Conservation (phyloP, 2,329 filamentous ascomycete genomes). For the Cryoendolithus antarcticus region DNA sequence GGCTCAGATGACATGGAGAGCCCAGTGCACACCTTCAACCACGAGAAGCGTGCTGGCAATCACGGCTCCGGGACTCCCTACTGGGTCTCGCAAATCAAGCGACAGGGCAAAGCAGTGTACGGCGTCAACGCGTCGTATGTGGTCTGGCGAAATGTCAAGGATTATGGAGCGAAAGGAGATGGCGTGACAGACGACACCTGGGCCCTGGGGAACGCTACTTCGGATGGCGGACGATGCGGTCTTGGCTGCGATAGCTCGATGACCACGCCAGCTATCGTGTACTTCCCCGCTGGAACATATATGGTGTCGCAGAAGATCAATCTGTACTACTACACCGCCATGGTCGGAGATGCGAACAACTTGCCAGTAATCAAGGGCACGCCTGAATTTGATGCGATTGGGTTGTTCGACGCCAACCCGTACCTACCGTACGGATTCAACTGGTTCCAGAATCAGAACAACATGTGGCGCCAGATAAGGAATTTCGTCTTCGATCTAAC, state of each 20-base stretch:
- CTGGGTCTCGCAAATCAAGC: slow-evolving; percentile 31
- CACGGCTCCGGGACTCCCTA: slow-evolving; percentile 21
- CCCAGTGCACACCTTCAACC: slow-evolving; percentile 10
- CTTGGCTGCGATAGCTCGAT: slow-evolving; percentile 65
- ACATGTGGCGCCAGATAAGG: slow-evolving; percentile 45
- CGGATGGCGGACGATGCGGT: slow-evolving; percentile 19
- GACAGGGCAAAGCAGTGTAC: slow-evolving; percentile 29
- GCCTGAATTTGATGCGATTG: slow-evolving; percentile 20
- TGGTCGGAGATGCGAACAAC: slow-evolving; percentile 66
- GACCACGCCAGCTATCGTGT: slow-evolving; percentile 69
- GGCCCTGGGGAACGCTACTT: slow-evolving; percentile 24
- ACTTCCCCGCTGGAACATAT: slow-evolving; percentile 84
- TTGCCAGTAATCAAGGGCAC: slow-evolving; percentile 46
- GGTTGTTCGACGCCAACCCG: slow-evolving; percentile 20
- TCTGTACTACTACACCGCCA: slow-evolving; percentile 86
- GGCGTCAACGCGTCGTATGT: slow-evolving; percentile 26
- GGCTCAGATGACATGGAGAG: slow-evolving; percentile 2
- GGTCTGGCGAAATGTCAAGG: slow-evolving; percentile 37
- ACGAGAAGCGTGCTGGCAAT: slow-evolving; percentile 11
- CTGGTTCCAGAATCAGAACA: slow-evolving; percentile 25
- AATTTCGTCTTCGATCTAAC: slow-evolving; percentile 45
- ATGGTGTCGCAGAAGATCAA: slow-evolving; percentile 65
- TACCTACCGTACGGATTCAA: slow-evolving; percentile 21
- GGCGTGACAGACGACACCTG: slow-evolving; percentile 72
- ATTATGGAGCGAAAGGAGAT: slow-evolving; percentile 39